Conservation (phyloP, 306 rosid genomes). For the Vigna reflexopilosa region DNA sequence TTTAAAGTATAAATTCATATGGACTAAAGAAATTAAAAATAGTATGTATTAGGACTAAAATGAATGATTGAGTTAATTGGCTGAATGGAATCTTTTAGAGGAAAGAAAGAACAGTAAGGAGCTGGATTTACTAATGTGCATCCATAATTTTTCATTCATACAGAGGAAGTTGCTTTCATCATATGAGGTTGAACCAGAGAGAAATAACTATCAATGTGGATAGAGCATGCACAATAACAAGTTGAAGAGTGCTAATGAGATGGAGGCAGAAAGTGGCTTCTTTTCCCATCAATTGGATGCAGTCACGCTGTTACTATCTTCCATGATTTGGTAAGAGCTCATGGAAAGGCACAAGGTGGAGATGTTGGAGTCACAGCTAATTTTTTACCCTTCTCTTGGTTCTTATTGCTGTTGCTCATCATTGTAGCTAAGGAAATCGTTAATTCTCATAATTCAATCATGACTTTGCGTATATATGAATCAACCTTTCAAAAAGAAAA, state of each 20-base stretch:
- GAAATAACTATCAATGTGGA: constrained; percentile 39
- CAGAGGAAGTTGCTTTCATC: constrained; percentile 74
- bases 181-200: constrained; percentile 51
- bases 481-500: neutral
- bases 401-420: neutral
- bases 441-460: constrained; percentile 7
- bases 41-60: neutral
- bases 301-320: constrained; percentile 17
- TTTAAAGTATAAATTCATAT: too few species aligned
- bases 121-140: neutral
- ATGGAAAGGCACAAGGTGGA: constrained; percentile 2
- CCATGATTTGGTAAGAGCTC: constrained; percentile 6
- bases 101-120: too few species aligned
- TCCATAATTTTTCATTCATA: constrained; percentile 6
- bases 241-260: constrained; percentile 44
- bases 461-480: constrained; percentile 25
- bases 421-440: constrained; percentile 1
- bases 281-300: neutral
- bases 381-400: neutral
- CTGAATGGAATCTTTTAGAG: too few species aligned
- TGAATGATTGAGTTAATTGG: neutral
- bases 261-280: neutral
- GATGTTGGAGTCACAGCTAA: constrained; percentile 16
- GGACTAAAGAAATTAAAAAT: too few species aligned
- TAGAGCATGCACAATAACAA: constrained; percentile 41